Percentiles rank a stretch among this genome's conserved stretches.
Evolutionary conservation across 306 rosid genomes (phyloP).

Genomic region (Medicago lupulina): DNA sequence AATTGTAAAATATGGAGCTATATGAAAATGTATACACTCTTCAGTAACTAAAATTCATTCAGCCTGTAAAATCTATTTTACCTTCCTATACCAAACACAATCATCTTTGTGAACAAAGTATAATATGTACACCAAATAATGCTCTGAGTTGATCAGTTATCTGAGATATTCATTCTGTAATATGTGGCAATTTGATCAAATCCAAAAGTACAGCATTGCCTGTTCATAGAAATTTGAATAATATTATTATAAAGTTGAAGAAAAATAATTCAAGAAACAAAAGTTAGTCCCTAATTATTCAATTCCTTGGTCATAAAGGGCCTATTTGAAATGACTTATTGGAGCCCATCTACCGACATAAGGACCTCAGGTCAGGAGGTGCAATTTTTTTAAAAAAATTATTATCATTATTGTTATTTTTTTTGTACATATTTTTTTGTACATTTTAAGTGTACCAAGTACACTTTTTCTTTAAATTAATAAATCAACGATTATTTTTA

Average conservation of each 20-base stretch:
- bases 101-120: slow-evolving; percentile 36
- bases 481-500: no score
- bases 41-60: slow-evolving; percentile 40
- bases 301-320: background rate
- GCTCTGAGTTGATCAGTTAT: slow-evolving; percentile 35
- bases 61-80: slow-evolving; percentile 36
- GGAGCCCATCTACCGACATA: no score
- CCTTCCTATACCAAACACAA: slow-evolving; percentile 40
- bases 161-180: slow-evolving; percentile 34
- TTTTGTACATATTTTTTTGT: no score
- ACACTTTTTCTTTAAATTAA: no score
- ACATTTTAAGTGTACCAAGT: no score
- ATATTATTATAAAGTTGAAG: slow-evolving; percentile 24
- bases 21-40: slow-evolving; percentile 34
- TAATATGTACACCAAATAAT: slow-evolving; percentile 39
- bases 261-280: slow-evolving; percentile 34
- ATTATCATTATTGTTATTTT: no score
- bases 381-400: no score
- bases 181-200: slow-evolving; percentile 49
- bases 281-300: slow-evolving; percentile 1
- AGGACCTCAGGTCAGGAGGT: no score
- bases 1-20: slow-evolving; percentile 44
- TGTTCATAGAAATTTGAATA: slow-evolving; percentile 55
- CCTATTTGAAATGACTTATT: no score
- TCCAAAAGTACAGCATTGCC: slow-evolving; percentile 96